phyloP scores from a whole-genome alignment of 73 alveolate species.

The Paramecium tetraurelia region DNA sequence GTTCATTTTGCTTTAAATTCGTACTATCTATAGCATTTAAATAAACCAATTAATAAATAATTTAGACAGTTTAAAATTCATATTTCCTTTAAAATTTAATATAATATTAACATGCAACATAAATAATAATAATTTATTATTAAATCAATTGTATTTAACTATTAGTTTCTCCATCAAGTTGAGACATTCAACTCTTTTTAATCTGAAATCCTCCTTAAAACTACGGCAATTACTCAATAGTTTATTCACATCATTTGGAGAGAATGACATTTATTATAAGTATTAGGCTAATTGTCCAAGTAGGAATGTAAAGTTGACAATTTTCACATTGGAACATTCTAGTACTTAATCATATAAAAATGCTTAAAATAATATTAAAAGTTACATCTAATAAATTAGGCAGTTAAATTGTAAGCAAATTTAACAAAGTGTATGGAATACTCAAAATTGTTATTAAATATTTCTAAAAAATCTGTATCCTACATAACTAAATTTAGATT shows the following conservation, averaged over 20 bases:
- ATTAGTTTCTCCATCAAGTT: not conserved
- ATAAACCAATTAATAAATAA: no score
- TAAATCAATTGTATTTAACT: conserved; percentile 3
- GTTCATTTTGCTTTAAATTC: not conserved
- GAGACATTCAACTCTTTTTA: conserved; percentile 12
- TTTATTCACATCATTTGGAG: not conserved
- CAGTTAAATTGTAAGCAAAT: not conserved
- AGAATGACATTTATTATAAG: not conserved
- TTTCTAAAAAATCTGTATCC: conserved; percentile 38
- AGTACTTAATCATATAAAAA: conserved; percentile 37
- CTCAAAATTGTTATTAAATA: conserved; percentile 38
- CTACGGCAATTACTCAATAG: not conserved
- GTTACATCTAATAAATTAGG: conserved; percentile 5
- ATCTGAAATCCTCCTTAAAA: not conserved
- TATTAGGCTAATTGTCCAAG: not conserved
- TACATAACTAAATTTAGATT: conserved; percentile 10
- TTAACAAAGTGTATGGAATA: conserved; percentile 7
- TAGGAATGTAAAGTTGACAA: conserved; percentile 7
- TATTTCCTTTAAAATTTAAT: not conserved
- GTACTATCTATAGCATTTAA: no score
- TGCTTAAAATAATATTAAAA: not conserved
- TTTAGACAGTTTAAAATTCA: no score
- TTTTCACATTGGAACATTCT: not conserved
- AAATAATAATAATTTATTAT: not conserved
- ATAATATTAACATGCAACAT: not conserved